A percentile compares a stretch with the other conserved stretches of the same genome.
Evolutionary conservation across 108 stramenopile species (phyloP).

Genomic region (Pseudonitzschia delicatissima): DNA sequence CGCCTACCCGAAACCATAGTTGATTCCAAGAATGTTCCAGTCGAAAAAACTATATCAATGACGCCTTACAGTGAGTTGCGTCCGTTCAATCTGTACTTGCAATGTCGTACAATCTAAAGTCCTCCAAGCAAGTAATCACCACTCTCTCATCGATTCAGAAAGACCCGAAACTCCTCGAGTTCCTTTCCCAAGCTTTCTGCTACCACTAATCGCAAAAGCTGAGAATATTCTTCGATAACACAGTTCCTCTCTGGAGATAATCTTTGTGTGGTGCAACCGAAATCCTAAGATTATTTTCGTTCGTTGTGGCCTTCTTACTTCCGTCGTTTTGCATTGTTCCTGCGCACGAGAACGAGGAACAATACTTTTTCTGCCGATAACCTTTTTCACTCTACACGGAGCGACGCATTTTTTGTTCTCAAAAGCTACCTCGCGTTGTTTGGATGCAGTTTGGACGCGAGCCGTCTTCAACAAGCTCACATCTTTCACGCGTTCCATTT

Average conservation of each 20-base stretch:
- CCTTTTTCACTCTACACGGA: no score
- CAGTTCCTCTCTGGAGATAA: no score
- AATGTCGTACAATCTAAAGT: no score
- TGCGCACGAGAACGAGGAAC: no score
- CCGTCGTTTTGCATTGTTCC: no score
- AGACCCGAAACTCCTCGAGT: background rate
- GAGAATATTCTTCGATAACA: no score
- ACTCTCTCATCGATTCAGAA: no score
- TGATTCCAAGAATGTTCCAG: background rate
- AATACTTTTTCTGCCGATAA: no score
- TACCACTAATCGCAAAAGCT: background rate
- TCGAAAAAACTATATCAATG: no score
- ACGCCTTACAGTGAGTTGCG: background rate
- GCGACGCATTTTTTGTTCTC: background rate
- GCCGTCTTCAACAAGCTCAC: slow-evolving; percentile 1
- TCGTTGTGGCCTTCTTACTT: no score
- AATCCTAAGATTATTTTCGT: background rate
- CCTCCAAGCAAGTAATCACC: no score
- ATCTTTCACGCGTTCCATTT: background rate
- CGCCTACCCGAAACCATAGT: slow-evolving; percentile 11
- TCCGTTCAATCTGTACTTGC: background rate
- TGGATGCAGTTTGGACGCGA: slow-evolving; percentile 1
- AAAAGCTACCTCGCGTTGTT: background rate
- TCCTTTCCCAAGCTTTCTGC: background rate
- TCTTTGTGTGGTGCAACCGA: background rate